Conservation (phyloP, 2,329 filamentous ascomycete genomes). For the Talaromyces piceae region DNA sequence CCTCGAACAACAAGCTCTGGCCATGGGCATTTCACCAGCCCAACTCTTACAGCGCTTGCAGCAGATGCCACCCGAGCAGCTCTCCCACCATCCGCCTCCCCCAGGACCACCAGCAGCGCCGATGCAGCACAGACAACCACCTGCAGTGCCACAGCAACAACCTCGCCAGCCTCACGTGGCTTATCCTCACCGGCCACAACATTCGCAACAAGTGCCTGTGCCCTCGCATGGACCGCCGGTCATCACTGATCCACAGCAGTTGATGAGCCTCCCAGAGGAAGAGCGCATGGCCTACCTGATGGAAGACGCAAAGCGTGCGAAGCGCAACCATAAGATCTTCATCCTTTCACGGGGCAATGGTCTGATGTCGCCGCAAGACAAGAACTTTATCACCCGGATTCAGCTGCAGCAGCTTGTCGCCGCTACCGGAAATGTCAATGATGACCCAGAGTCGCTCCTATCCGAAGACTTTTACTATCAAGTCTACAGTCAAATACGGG, state of each 20-base stretch:
- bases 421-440: conserved; percentile 78
- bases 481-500: conserved; percentile 89
- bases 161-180: background rate
- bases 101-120: conserved; percentile 50
- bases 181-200: conserved; percentile 1
- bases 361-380: conserved; percentile 97
- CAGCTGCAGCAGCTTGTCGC: conserved; percentile 93
- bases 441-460: conserved; percentile 72
- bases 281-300: conserved; percentile 77
- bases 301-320: conserved; percentile 89
- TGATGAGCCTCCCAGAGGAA: conserved; percentile 71
- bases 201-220: conserved; percentile 24
- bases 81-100: conserved; percentile 32
- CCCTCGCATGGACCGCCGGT: conserved; percentile 39
- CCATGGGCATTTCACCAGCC: conserved; percentile 28
- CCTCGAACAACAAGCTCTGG: conserved; percentile 39
- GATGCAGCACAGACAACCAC: conserved; percentile 26
- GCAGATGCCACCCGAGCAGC: conserved; percentile 33
- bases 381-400: conserved; percentile 98
- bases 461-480: conserved; percentile 98
- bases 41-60: conserved; percentile 29
- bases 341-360: conserved; percentile 89
- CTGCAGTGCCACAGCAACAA: conserved; percentile 2
- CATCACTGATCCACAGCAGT: conserved; percentile 62
- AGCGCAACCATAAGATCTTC: conserved; percentile 97